These are phyloP conservation scores for Cenchrus fungigraminus DNA, from an alignment of 176 grass and related monocot genomes.

Conservation along the genomic window DNA sequence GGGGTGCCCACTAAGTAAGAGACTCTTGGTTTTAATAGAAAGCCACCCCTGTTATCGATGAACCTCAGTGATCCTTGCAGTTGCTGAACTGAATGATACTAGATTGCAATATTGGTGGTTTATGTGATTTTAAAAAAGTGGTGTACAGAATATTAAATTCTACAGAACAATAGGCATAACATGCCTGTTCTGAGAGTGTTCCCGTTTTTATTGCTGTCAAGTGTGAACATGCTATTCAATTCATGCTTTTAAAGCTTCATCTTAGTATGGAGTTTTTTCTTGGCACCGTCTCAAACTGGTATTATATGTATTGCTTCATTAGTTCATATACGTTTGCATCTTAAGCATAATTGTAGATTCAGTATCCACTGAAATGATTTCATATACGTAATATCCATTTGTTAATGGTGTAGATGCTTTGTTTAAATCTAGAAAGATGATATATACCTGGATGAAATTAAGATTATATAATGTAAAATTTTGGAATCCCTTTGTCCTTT, in stretches of 20 bases:
- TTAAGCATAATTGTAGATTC: not conserved
- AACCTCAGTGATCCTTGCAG: not conserved
- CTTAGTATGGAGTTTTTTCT: not conserved
- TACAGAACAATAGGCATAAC: not conserved
- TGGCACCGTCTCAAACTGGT: not conserved
- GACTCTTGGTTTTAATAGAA: not conserved
- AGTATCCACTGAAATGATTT: not conserved
- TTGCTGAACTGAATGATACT: constrained; percentile 1
- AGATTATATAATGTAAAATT: not conserved
- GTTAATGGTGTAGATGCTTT: not conserved
- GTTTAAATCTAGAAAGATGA: constrained; percentile 1
- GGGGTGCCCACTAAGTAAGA: not conserved
- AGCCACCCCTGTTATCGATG: not conserved
- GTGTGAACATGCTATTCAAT: not conserved
- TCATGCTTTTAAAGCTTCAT: not conserved
- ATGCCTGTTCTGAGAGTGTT: not conserved
- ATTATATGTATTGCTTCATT: not conserved
- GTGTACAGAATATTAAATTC: constrained; percentile 2
- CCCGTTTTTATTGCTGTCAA: not conserved
- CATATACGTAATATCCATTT: not conserved
- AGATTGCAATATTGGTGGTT: not conserved
- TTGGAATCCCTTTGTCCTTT: not conserved
- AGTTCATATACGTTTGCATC: not conserved
- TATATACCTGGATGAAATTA: not conserved
- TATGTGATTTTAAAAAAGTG: not conserved